A percentile compares a stretch with the other conserved stretches of the same genome.
Evolutionary conservation across 2,329 filamentous ascomycete species (phyloP).

Genomic region (Cladosporium austrohemisphaericum): DNA sequence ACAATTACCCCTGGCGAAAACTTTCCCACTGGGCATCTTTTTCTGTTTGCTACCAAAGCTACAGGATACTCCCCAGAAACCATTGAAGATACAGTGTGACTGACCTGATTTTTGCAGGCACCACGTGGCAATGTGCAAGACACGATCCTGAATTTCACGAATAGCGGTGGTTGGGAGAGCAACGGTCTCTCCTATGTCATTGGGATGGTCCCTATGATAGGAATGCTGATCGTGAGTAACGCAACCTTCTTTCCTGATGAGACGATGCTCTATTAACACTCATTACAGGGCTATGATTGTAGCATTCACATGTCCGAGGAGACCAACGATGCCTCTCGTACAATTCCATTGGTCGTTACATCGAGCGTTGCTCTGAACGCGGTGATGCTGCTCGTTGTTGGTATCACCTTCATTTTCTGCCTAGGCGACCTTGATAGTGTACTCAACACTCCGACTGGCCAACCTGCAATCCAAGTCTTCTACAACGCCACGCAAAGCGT

Average conservation of each 20-base stretch:
- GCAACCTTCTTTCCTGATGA: background rate
- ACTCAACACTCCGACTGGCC: slow-evolving; percentile 38
- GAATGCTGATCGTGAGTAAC: slow-evolving; percentile 11
- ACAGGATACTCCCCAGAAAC: too few species aligned
- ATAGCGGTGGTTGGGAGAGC: slow-evolving; percentile 13
- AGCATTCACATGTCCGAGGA: slow-evolving; percentile 18
- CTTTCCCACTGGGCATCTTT: too few species aligned
- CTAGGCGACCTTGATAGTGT: slow-evolving; percentile 35
- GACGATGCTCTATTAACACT: background rate
- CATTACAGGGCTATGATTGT: slow-evolving; percentile 9
- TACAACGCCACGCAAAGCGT: slow-evolving; percentile 31
- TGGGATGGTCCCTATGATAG: slow-evolving; percentile 10
- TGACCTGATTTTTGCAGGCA: too few species aligned
- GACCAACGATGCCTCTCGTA: slow-evolving; percentile 12
- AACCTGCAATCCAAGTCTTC: slow-evolving; percentile 48
- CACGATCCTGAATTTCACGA: slow-evolving; percentile 3
- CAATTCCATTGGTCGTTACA: slow-evolving; percentile 13
- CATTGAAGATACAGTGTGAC: too few species aligned
- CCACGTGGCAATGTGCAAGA: background rate
- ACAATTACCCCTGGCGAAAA: too few species aligned
- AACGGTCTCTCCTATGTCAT: slow-evolving; percentile 12
- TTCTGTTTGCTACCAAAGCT: too few species aligned
- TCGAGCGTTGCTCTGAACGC: slow-evolving; percentile 14
- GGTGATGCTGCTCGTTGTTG: slow-evolving; percentile 16
- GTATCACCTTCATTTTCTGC: slow-evolving; percentile 32